Evolutionary conservation across 2,329 filamentous ascomycete species (phyloP).

Genomic region (Fusarium anthophilum): DNA sequence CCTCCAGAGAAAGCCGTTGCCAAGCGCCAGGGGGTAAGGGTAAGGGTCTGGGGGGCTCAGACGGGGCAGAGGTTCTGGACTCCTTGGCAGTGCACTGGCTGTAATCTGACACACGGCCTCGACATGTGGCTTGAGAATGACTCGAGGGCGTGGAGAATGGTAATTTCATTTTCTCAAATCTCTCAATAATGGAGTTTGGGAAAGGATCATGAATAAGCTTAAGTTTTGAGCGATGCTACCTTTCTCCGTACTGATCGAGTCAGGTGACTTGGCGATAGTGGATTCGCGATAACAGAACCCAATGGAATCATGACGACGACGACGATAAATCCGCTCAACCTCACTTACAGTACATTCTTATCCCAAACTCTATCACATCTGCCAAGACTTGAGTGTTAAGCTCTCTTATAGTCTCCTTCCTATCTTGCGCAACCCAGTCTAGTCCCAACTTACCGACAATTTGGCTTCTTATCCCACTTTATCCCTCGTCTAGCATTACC

Average conservation of each 20-base stretch:
- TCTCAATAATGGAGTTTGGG: background rate
- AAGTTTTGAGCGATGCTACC: background rate
- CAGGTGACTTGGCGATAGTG: slow-evolving; percentile 1
- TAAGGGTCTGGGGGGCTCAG: background rate
- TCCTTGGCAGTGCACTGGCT: slow-evolving; percentile 16
- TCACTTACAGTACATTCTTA: too few species aligned
- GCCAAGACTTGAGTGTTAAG: background rate
- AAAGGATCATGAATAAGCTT: background rate
- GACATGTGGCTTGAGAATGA: background rate
- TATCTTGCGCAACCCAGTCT: background rate
- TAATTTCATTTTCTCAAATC: background rate
- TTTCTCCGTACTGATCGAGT: background rate
- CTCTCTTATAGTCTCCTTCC: background rate
- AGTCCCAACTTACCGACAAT: background rate
- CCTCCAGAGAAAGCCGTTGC: slow-evolving; percentile 5
- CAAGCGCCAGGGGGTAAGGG: background rate
- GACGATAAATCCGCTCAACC: background rate
- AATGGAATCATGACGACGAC: background rate
- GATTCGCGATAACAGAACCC: background rate
- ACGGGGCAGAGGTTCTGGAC: slow-evolving; percentile 6
- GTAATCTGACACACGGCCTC: background rate
- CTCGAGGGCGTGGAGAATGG: background rate
- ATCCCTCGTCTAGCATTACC: background rate
- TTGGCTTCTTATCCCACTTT: background rate
- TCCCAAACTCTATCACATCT: background rate